These are phyloP conservation scores for Euphorbia corollata DNA, from an alignment of 441 rosid species.

Conservation along the genomic window DNA sequence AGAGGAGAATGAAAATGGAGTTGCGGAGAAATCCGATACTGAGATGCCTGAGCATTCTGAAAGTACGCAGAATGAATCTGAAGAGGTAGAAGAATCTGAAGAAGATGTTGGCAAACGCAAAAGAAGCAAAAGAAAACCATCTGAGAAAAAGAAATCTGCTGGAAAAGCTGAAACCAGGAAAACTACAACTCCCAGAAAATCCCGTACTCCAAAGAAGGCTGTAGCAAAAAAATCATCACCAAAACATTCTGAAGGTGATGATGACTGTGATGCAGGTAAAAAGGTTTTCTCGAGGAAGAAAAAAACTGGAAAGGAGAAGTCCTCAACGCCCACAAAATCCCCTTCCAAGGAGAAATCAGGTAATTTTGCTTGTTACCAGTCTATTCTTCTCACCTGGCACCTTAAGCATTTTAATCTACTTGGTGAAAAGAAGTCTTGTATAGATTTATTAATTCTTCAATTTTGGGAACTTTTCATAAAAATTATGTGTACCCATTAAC, in stretches of 20 bases:
- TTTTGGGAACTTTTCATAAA: background rate
- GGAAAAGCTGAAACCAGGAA: slow-evolving; percentile 55
- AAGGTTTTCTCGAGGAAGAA: slow-evolving; percentile 63
- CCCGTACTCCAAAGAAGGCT: slow-evolving; percentile 41
- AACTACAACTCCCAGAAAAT: slow-evolving; percentile 25
- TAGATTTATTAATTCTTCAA: background rate
- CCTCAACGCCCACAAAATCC: slow-evolving; percentile 43
- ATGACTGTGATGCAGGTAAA: slow-evolving; percentile 51
- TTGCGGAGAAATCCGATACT: slow-evolving; percentile 57
- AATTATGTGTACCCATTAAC: background rate
- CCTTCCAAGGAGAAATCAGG: slow-evolving; percentile 61
- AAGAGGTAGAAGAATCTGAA: slow-evolving; percentile 68
- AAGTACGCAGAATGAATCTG: slow-evolving; percentile 66
- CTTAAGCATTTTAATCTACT: background rate
- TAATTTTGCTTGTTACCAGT: slow-evolving; percentile 14
- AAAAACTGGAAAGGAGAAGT: slow-evolving; percentile 46
- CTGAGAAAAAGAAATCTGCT: slow-evolving; percentile 45
- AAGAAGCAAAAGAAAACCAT: slow-evolving; percentile 31
- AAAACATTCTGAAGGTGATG: slow-evolving; percentile 43
- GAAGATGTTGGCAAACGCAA: slow-evolving; percentile 50
- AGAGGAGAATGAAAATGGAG: slow-evolving; percentile 55
- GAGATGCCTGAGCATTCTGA: slow-evolving; percentile 53
- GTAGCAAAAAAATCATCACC: slow-evolving; percentile 39
- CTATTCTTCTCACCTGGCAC: background rate
- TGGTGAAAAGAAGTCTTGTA: background rate